Evolutionary conservation across 352 stramenopile species (phyloP).

Genomic region (Phytopythium helicoides): DNA sequence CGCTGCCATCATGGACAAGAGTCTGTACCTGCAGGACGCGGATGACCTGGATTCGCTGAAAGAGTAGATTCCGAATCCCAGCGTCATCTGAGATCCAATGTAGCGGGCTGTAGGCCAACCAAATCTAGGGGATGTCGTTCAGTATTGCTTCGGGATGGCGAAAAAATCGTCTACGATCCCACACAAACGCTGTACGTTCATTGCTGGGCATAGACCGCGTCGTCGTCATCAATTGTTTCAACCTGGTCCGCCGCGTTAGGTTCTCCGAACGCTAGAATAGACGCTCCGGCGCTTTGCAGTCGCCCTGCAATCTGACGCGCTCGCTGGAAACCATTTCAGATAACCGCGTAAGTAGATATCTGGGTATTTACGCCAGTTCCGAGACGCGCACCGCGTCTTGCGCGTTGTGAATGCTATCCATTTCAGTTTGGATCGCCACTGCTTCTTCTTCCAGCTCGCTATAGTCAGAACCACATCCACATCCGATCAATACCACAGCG

Average conservation of each 20-base stretch:
- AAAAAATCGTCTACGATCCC: not conserved
- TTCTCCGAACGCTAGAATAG: constrained; percentile 52
- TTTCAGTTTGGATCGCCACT: constrained; percentile 49
- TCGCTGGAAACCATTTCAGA: too few relatives aligned
- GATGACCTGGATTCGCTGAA: constrained; percentile 78
- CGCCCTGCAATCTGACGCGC: constrained; percentile 32
- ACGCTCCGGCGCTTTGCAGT: constrained; percentile 52
- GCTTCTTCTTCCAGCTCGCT: constrained; percentile 58
- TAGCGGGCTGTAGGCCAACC: not conserved
- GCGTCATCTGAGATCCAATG: not conserved
- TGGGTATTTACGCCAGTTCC: too few relatives aligned
- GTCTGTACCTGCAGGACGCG: constrained; percentile 76
- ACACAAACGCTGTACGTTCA: constrained; percentile 8
- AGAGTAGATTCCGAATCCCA: constrained; percentile 27
- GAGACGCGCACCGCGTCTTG: constrained; percentile 40
- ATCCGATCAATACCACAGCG: too few relatives aligned
- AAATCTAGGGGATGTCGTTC: too few relatives aligned
- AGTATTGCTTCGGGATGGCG: constrained; percentile 1
- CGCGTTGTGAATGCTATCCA: constrained; percentile 51
- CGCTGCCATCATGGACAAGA: constrained; percentile 79
- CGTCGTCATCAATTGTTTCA: constrained; percentile 6
- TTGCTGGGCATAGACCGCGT: constrained; percentile 6
- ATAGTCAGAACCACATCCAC: not conserved
- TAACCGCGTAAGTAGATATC: too few relatives aligned
- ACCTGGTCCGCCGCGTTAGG: constrained; percentile 13